Base-by-base conservation (phyloP, 129 eudicot genomes). In the Flaveria brownii region DNA sequence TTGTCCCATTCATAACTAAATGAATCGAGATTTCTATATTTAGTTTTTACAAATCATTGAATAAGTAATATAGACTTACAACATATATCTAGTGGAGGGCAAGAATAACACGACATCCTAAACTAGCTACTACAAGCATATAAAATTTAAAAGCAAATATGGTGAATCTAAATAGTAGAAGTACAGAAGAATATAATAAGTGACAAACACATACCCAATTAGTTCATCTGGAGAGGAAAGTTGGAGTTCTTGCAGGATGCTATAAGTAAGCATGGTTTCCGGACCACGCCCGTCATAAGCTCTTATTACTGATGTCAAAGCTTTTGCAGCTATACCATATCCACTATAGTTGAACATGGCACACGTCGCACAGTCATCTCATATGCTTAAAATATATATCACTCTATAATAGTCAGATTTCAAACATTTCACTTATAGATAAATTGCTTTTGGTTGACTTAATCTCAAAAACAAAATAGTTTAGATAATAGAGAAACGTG, bases 261-360 rank as follows among this genome's bases (percentile, higher is more conserved):
- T 80, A 42, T 33, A 9, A 13, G 91, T 85, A 80, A 93, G 96
- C 78, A 78, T 77, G 43, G 98, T 90, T 73, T 55, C 71, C 1
- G 93, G 97, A 68, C 98, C 98, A 64, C 98, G 97, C 67, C 98
- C 98, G 71, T 93, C 98, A 82, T 91, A 86, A 78, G 97, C 97
- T 84, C 97, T 85, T 74, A 93, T 72, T 33, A 88, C 87, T 8
- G 98, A 89, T 43, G 98, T 93, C 87, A 93, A 84, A 33, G 96
- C 98, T 85, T 80, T 93, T 56, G 97, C 97, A 63, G 96, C 81
- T 75, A 93, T 93, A 77, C 98, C 97, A 75, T 93, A 93, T 66
- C 97, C 98, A 83, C 98, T 93, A 85, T 86, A 84, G 11, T 55
- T 4, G 73, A 69, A 73, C 62, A 82, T 75, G 43, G 78, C 61